Evolutionary conservation across 2,329 filamentous ascomycete species (phyloP), one percentile per base, ranked within the genome.

Genomic region (Neonectria punicea): DNA sequence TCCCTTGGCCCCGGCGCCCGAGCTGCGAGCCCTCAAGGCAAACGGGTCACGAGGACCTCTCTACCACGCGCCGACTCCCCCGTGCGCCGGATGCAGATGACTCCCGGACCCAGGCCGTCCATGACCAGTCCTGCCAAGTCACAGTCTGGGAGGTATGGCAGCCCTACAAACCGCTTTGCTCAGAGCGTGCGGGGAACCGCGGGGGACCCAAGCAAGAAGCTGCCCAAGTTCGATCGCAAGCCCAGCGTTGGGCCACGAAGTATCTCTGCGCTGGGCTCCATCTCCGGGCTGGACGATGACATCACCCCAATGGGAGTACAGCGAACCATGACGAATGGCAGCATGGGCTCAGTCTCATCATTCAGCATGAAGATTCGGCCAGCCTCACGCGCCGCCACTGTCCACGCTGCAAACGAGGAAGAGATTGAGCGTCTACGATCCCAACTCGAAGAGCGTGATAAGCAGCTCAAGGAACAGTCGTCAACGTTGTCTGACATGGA

Each of bases 51-150:
- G 49, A 89, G 94, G 63, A 89, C 90, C 9, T 97, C 94, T 2
- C 83, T 97, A n/a, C 89, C 92, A 57, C 91, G 94, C 32, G 92
- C 96, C 5, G 94, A 97, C 69, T 98, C 95, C 2, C 96, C 95
- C 4, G 84, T 92, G 39, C 89, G 92, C 70, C 91, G 88, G 72
- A 80, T 89, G 51, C 89, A 90, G 61, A 87, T 89, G 78, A 90
- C 85, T 10, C 89, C 87, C 28, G 88, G 78, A 49, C 83, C 85
- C 8, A 83, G 88, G 41, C 85, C 88, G 1, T 87, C 88, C 6
- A 82, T 90, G 56, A 75, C 47, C 78, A 87, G 53, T 83, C 88
- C 55, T 91, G 74, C 58, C 58, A 79, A 72, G 65, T 73, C 73
- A 3, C 56, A 60, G 4, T 73, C 78, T 2, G 65, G 75, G 25